Conservation (phyloP, 768 basidiomycete genomes). For the Leccinellum luteum region DNA sequence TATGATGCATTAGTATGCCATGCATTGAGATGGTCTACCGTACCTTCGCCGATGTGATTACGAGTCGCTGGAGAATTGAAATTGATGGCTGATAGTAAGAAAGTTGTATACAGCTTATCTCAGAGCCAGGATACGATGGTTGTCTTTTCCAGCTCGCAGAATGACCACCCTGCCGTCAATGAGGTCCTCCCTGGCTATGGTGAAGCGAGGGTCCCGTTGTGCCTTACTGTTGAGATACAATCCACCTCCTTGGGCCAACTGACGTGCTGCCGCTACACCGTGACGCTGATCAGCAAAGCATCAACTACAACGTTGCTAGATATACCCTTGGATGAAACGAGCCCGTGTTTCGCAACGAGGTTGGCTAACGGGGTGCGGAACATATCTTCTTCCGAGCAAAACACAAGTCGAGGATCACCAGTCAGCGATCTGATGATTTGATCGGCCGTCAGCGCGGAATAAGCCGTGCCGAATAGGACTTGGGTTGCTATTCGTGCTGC, state of each 20-base stretch:
- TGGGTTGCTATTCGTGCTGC: constrained; percentile 44
- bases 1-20: too few species aligned
- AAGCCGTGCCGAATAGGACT: constrained; percentile 42
- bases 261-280: constrained; percentile 57
- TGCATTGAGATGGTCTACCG: too few species aligned
- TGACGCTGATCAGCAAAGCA: constrained; percentile 10
- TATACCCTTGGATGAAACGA: constrained; percentile 66
- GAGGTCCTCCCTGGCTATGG: constrained; percentile 44
- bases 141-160: constrained; percentile 73
- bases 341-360: constrained; percentile 55
- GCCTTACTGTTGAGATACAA: constrained; percentile 68
- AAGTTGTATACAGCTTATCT: constrained; percentile 8
- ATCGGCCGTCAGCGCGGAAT: constrained; percentile 45
- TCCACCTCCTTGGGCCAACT: constrained; percentile 61
- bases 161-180: constrained; percentile 63
- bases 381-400: constrained; percentile 50
- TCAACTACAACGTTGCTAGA: constrained; percentile 4
- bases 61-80: background rate
- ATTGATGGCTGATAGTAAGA: background rate
- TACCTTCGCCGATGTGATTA: background rate
- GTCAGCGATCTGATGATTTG: constrained; percentile 61
- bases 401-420: constrained; percentile 63
- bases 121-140: constrained; percentile 54
- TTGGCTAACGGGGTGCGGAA: constrained; percentile 54
- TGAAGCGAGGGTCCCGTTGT: constrained; percentile 48